Evolutionary conservation across 2,329 filamentous ascomycete genomes (phyloP), one percentile per base, ranked within the genome.

Genomic region (Cladophialophora carrionii): DNA sequence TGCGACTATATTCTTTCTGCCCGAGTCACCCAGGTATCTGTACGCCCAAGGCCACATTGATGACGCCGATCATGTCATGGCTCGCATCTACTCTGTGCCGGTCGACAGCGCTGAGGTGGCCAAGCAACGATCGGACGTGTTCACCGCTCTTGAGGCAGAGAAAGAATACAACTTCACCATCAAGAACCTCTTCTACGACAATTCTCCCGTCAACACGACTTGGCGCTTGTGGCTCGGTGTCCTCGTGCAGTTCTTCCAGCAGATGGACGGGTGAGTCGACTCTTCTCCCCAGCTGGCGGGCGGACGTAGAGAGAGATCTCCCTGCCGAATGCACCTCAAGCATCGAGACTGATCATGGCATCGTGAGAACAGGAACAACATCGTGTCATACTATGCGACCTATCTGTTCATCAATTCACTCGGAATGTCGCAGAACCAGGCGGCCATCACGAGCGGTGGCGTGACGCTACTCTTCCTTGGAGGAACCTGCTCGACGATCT

Each of bases 1-100:
- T 29, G 60, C 72, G 32, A 63, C 69, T 51, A 78, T 81, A 70
- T 71, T 76, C 32, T 74, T 72, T 57, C 70, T 79, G 10, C 77
- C 76, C 0, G 77, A 79, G 61, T 76, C 74, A 3, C 77, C 76
- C 6, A 71, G 77, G 14, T 68, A 63, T 29, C 66, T 68, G 1
- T 65, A 65, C 24, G 63, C 63, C 5, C 55, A 63, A 3, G 66
- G 63, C 31, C 46, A 62, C 9, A 32, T 57, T 26, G 66, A 62
- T 2, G 66, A 68, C 14, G 66, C 66, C 24, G 62, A 65, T 37
- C 37, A 60, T 37, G 49, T 68, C 59, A 68, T 68, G 62, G 55
- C 62, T 26, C 62, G 66, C 6, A 63, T 68, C 46, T 63, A 68
- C 59, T 55, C 58, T 17, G 63, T 65, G 1, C 59, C 62, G 3